Evolutionary conservation across 345 rosid species (phyloP).

Genomic region (Turnera subulata): DNA sequence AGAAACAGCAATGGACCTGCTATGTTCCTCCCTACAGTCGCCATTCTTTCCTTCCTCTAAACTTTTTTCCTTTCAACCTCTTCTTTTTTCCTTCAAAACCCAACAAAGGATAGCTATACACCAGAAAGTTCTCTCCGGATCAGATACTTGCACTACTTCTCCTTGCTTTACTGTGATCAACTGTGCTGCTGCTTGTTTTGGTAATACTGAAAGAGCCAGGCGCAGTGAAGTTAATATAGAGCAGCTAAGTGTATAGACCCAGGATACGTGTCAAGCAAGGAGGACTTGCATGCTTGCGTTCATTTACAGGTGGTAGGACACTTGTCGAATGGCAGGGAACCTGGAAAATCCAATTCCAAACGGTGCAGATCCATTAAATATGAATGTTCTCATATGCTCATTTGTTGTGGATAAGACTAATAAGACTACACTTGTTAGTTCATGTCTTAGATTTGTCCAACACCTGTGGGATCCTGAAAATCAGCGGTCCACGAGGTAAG

Average conservation of each 20-base stretch:
- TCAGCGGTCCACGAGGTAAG: too few species aligned
- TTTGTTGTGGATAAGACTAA: too few species aligned
- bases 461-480: too few species aligned
- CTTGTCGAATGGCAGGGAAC: slow-evolving; percentile 8
- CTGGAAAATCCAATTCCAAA: slow-evolving; percentile 5
- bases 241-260: background rate
- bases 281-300: background rate
- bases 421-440: too few species aligned
- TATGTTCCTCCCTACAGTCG: slow-evolving; percentile 74
- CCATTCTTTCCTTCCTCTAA: slow-evolving; percentile 29
- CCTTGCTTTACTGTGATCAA: too few species aligned
- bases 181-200: too few species aligned
- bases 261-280: slow-evolving; percentile 1
- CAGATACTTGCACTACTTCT: background rate
- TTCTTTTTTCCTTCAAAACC: background rate
- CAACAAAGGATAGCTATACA: too few species aligned
- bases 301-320: slow-evolving; percentile 18
- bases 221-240: slow-evolving; percentile 6
- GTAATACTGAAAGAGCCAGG: background rate
- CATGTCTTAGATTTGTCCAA: too few species aligned
- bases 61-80: background rate
- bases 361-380: slow-evolving; percentile 11
- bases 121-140: background rate
- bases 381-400: too few species aligned
- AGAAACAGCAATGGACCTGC: slow-evolving; percentile 91